phyloP scores from a whole-genome alignment of 306 rosid species.

The Pyrus communis region DNA sequence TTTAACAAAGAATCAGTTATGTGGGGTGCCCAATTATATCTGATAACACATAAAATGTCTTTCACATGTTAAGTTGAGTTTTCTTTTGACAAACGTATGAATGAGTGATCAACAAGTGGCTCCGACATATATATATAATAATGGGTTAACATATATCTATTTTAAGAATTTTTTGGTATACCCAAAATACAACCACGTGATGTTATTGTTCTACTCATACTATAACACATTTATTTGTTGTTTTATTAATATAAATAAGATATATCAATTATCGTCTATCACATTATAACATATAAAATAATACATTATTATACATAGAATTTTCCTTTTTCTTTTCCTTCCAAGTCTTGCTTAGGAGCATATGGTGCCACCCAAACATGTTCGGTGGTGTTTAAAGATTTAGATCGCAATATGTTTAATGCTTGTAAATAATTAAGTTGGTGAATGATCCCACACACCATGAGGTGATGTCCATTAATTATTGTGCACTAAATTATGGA shows the following conservation, averaged over 20 bases:
- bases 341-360: slow-evolving; percentile 1
- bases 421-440: background rate
- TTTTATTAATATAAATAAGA: too few species aligned
- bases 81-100: background rate
- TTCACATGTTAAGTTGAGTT: background rate
- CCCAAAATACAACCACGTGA: fast-evolving
- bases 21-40: background rate
- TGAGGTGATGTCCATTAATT: background rate
- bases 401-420: background rate
- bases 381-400: background rate
- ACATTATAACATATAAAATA: too few species aligned
- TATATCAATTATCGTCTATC: background rate
- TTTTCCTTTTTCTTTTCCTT: background rate
- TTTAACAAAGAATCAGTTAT: background rate
- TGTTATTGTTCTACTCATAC: too few species aligned
- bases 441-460: background rate
- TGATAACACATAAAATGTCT: background rate
- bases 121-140: background rate
- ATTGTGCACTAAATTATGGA: background rate
- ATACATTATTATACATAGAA: background rate
- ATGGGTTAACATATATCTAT: background rate
- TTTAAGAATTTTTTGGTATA: too few species aligned
- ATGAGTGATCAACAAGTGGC: background rate
- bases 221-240: too few species aligned
- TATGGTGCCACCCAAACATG: background rate